Evolutionary conservation across 169 alveolate species (phyloP).

Genomic region (Plasmodium gallinaceum): DNA sequence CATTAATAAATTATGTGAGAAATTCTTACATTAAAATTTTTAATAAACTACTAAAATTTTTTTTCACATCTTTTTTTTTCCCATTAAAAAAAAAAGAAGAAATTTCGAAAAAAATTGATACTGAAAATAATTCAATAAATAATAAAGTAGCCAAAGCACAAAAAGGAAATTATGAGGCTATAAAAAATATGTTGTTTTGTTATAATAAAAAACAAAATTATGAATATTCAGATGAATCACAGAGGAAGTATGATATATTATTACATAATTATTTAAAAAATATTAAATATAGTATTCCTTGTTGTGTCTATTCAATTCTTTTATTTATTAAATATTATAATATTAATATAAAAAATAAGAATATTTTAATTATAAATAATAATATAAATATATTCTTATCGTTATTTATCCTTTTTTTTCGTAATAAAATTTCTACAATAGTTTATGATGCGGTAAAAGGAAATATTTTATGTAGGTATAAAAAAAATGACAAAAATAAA

Average conservation of each 20-base stretch:
- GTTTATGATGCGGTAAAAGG: slow-evolving; percentile 63
- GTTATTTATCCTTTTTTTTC: slow-evolving; percentile 34
- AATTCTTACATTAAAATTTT: not conserved
- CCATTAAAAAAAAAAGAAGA: not conserved
- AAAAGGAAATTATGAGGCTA: not conserved
- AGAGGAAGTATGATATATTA: not conserved
- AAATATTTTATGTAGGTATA: slow-evolving; percentile 40
- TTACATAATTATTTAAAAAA: slow-evolving; percentile 17
- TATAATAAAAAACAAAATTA: not conserved
- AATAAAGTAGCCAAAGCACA: not conserved
- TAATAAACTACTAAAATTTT: not conserved
- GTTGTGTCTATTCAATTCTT: slow-evolving; percentile 45
- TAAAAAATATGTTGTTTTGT: not conserved
- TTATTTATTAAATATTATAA: slow-evolving; percentile 47
- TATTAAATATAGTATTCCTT: slow-evolving; percentile 31
- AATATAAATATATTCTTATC: slow-evolving; percentile 46
- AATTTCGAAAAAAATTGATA: not conserved
- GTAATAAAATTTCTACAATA: slow-evolving; percentile 32
- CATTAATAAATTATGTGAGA: not conserved
- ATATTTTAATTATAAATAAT: slow-evolving; percentile 38
- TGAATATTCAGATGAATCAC: not conserved
- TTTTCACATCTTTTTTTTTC: too few species aligned
- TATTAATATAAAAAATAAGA: slow-evolving; percentile 24
- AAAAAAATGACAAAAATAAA: not conserved
- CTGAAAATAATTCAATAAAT: not conserved